These are phyloP conservation scores for Flaveria linearis DNA, from an alignment of 129 eudicot species.

Conservation along the genomic window DNA sequence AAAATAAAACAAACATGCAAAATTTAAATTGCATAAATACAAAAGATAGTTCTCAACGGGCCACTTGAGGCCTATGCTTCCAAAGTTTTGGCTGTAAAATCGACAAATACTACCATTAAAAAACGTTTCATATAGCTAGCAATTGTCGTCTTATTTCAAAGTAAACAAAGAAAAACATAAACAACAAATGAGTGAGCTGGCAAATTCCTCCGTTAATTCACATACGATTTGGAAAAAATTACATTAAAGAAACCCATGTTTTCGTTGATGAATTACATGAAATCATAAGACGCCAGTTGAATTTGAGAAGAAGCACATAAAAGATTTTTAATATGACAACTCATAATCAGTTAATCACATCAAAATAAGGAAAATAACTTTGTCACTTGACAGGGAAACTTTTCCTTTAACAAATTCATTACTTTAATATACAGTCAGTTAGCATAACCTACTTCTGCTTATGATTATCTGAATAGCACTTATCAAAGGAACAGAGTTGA, in stretches of 20 bases:
- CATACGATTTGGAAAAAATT: neutral
- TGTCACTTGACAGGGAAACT: neutral
- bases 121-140: neutral
- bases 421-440: neutral
- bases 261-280: neutral
- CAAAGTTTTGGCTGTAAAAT: slow-evolving; percentile 21
- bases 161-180: slow-evolving; percentile 16
- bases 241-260: neutral
- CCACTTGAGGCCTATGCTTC: slow-evolving; percentile 16
- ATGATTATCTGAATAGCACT: neutral
- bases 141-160: slow-evolving; percentile 14
- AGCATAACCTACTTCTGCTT: neutral
- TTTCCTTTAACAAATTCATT: slow-evolving; percentile 3
- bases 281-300: slow-evolving; percentile 1
- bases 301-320: neutral
- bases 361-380: neutral
- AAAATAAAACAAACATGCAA: neutral
- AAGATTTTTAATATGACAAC: neutral
- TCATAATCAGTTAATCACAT: neutral
- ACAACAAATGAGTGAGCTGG: slow-evolving; percentile 23
- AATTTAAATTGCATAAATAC: slow-evolving; percentile 7
- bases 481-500: neutral
- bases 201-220: neutral
- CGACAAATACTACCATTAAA: neutral
- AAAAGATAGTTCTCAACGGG: slow-evolving; percentile 17